Evolutionary conservation across 345 rosid species (phyloP).

Genomic region (Pugionium cornutum): DNA sequence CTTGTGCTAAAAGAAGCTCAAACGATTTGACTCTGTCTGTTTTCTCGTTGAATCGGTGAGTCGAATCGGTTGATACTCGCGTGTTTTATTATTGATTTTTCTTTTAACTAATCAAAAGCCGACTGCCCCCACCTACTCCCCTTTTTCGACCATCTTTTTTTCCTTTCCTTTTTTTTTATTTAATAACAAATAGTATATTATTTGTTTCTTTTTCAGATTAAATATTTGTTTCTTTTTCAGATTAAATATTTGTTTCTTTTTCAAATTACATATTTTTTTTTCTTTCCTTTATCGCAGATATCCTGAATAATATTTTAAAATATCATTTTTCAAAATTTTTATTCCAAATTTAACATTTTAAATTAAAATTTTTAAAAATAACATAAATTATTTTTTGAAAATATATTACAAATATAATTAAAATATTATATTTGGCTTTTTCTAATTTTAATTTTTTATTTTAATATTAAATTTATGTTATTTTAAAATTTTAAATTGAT

Average conservation of each 20-base stretch:
- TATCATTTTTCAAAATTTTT: no score
- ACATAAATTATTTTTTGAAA: no score
- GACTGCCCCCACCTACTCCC: conserved; percentile 38
- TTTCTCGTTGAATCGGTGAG: conserved; percentile 28
- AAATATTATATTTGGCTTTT: no score
- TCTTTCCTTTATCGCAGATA: not conserved
- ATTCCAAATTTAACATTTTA: no score
- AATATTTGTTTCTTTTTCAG: not conserved
- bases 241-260: conserved; percentile 9
- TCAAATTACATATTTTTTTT: not conserved
- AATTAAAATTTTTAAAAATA: no score
- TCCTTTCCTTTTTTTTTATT: not conserved
- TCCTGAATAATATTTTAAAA: no score
- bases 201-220: conserved; percentile 1
- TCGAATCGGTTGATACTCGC: conserved; percentile 39
- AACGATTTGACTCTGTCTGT: conserved; percentile 31
- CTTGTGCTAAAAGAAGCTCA: conserved; percentile 20
- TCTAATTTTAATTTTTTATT: no score
- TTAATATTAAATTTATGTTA: no score
- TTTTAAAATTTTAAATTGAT: no score
- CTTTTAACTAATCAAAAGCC: conserved; percentile 32
- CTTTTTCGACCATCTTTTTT: conserved; percentile 28
- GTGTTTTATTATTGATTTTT: conserved; percentile 18
- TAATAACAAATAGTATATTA: conserved; percentile 15
- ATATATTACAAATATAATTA: no score